Percentiles rank a stretch among this genome's conserved stretches.
phyloP scores from a whole-genome alignment of 2,329 filamentous ascomycete species.

The Fusarium tricinctum region DNA sequence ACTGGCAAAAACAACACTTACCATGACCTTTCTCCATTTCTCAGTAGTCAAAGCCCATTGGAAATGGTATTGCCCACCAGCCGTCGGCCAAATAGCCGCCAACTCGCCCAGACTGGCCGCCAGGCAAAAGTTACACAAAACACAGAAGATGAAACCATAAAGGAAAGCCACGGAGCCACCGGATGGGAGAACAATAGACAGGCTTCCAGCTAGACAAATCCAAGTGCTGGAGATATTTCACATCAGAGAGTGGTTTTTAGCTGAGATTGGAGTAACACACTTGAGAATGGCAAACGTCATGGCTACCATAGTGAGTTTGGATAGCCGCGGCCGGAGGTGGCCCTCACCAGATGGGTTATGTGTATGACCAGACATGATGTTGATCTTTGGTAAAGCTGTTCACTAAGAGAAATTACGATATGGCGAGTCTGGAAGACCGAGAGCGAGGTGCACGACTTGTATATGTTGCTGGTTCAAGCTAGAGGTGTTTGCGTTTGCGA shows the following conservation, averaged over 20 bases:
- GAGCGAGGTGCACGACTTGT: slow-evolving; percentile 6
- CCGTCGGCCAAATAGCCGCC: slow-evolving; percentile 61
- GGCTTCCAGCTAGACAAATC: slow-evolving; percentile 58
- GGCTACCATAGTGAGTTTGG: slow-evolving; percentile 59
- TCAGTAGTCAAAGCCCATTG: slow-evolving; percentile 58
- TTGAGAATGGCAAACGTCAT: slow-evolving; percentile 61
- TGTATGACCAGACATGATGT: slow-evolving; percentile 18
- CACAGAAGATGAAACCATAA: slow-evolving; percentile 63
- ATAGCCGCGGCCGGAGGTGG: slow-evolving; percentile 55
- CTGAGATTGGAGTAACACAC: slow-evolving; percentile 30
- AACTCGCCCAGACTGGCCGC: slow-evolving; percentile 60
- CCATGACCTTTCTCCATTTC: slow-evolving; percentile 56
- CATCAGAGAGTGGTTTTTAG: not conserved
- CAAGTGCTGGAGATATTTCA: slow-evolving; percentile 35
- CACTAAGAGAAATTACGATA: not conserved
- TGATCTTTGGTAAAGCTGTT: not conserved
- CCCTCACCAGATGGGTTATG: slow-evolving; percentile 39
- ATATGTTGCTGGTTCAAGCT: slow-evolving; percentile 5
- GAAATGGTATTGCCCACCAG: slow-evolving; percentile 63
- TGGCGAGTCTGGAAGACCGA: not conserved
- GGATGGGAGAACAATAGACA: slow-evolving; percentile 59
- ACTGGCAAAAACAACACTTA: slow-evolving; percentile 18
- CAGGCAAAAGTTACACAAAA: slow-evolving; percentile 60
- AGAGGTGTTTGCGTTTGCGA: not conserved
- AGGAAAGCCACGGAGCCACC: slow-evolving; percentile 59